Conservation (phyloP, 1,284 basidiomycete species). For the Ustanciosporium gigantosporum region DNA sequence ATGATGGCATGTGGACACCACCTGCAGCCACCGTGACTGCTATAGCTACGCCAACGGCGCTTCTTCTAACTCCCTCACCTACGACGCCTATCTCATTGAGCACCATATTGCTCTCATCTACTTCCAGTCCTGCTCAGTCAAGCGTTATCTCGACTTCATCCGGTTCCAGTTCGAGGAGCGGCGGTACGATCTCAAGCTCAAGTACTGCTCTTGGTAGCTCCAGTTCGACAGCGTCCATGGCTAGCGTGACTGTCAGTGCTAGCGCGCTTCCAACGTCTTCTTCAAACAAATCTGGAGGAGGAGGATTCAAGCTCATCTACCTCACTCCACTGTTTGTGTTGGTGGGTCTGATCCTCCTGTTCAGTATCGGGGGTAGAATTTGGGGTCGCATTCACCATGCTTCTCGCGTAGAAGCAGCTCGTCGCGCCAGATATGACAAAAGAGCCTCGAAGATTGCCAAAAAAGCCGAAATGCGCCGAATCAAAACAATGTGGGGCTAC, state of each 20-base stretch:
- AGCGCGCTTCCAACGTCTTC: background rate
- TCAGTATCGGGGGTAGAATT: constrained; percentile 41
- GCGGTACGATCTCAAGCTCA: background rate
- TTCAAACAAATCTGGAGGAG: background rate
- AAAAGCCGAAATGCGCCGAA: constrained; percentile 24
- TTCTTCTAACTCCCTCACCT: too few species aligned
- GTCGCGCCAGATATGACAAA: constrained; percentile 8
- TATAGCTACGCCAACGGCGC: background rate
- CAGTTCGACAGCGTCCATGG: background rate
- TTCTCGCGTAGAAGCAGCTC: constrained; percentile 12
- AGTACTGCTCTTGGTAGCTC: background rate
- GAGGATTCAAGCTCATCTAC: constrained; percentile 41
- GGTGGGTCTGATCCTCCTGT: constrained; percentile 37
- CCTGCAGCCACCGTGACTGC: constrained; percentile 2
- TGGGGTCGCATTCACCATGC: constrained; percentile 46
- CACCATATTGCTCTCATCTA: background rate
- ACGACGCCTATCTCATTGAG: background rate
- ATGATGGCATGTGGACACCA: constrained; percentile 35
- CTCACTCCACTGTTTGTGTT: constrained; percentile 46
- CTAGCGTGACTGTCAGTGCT: constrained; percentile 1
- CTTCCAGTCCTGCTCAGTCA: background rate
- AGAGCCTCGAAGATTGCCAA: constrained; percentile 8
- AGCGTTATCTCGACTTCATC: background rate
- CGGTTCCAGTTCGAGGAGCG: background rate
- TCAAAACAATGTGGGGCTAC: constrained; percentile 35